Evolutionary conservation across 2,329 filamentous ascomycete species (phyloP), one percentile per base, ranked within the genome.

Genomic region (Metarhizium album): DNA sequence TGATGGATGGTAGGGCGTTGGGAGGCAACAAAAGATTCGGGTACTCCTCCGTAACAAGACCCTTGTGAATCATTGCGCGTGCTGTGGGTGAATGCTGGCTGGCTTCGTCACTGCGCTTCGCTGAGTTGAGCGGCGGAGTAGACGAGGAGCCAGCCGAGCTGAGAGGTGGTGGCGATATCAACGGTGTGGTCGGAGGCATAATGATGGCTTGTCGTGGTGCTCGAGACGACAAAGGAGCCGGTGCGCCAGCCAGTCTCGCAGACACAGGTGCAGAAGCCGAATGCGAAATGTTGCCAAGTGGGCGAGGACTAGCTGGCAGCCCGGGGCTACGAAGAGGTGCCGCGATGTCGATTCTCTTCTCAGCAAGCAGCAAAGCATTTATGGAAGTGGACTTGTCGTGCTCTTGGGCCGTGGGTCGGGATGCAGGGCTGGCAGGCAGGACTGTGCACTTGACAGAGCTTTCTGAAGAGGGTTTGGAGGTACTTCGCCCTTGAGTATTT

Each of bases 21-120:
- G 93, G 91, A 9, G 90, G 83, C 2, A 98, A 74, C 22, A 97
- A 70, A 7, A 97, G 75, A 55, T 88, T 86, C 1, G 91, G 90
- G 63, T 90, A 91, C 57, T 95, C 87, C 0, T 95, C 89, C 0
- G 86, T 89, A 4, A 89, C 76, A 22, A 96, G 76, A 1, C 89
- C 89, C 59, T 76, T 84, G 64, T 83, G 94, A 22, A 95, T 80
- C 51, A 73, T 69, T 1, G 64, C 75, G 43, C 71, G 72, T 54
- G 71, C 72, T 1, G 62, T 60, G 1, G 70, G 68, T 6, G 49
- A 45, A 7, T 13, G 20, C 27, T 40, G 46, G 31, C 42, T 24
- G 7, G 20, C 49, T 40, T 46, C 52, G 22, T 18, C 42, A 18
- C 20, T 29, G 23, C 16, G 52, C 47, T 52, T 56, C 9, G 43